Percentiles rank a stretch among this genome's conserved stretches.
Evolutionary conservation across 2,329 filamentous ascomycete species (phyloP).

Genomic region (Penicillium sp.): DNA sequence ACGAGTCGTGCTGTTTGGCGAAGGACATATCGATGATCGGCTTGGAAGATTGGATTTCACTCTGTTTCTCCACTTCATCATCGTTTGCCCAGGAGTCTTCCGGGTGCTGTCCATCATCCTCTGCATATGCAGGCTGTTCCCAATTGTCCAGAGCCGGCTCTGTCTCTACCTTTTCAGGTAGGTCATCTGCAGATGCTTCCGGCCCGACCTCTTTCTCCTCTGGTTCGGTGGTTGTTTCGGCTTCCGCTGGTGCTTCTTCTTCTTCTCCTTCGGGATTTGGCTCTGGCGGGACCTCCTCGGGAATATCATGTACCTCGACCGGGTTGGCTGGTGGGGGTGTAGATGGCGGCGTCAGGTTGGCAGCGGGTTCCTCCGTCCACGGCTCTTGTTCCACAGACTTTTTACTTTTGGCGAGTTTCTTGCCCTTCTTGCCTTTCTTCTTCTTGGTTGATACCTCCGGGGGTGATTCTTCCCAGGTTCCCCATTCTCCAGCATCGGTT

Average conservation of each 20-base stretch:
- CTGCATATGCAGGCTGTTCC: constrained; percentile 3
- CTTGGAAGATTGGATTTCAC: constrained; percentile 4
- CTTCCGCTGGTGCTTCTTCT: constrained; percentile 1
- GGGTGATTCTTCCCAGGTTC: constrained; percentile 1
- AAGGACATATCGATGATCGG: constrained; percentile 38
- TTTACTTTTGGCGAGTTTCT: constrained; percentile 22
- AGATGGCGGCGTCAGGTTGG: constrained; percentile 38
- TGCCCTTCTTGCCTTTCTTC: constrained; percentile 32
- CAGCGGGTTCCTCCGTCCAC: constrained; percentile 20
- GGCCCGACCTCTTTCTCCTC: not conserved
- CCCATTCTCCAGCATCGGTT: constrained; percentile 4
- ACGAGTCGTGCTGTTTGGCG: constrained; percentile 33
- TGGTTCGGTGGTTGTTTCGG: constrained; percentile 6
- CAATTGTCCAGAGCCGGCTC: not conserved
- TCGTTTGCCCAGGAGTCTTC: constrained; percentile 7
- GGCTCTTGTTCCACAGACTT: constrained; percentile 11
- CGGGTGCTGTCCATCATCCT: not conserved
- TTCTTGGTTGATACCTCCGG: constrained; percentile 14
- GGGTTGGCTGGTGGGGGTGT: constrained; percentile 32
- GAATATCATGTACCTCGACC: constrained; percentile 9
- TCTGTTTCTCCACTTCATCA: not conserved
- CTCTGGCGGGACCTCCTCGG: constrained; percentile 16
- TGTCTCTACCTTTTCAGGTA: not conserved
- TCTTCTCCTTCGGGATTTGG: constrained; percentile 11
- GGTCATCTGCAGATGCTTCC: not conserved